Evolutionary conservation across 2,329 filamentous ascomycete species (phyloP), one percentile per base, ranked within the genome.

Genomic region (Scopulariopsis brevicaulis): DNA sequence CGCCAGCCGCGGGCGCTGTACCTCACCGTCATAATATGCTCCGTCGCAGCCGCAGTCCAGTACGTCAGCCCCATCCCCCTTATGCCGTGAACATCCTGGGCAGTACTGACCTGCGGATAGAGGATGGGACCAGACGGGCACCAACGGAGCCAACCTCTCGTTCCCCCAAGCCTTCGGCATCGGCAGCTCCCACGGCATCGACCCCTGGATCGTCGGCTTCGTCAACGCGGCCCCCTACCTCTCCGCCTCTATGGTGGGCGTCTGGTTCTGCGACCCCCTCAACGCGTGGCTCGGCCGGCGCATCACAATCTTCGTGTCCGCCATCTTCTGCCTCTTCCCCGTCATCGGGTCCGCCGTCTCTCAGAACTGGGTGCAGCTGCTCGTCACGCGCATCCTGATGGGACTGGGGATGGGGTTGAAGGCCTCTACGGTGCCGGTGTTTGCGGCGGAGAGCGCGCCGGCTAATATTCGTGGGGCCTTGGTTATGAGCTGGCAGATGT

Each of bases 401-500:
- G 87, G 87, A 0, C 79, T 90, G 35, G 85, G 83, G 1, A 86
- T 88, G 66, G 85, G 85, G 12, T 76, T 81, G 15, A 88, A 88
- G 65, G 80, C 81, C 6, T 80, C 79, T 0, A 83, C 77, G 0
- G 82, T 86, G 0, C 88, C 89, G 0, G 83, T 92, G 34, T 92
- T 89, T 64, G 84, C 86, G 0, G 87, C 87, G 1, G 88, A 91
- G 67, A 87, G 83, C 55, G 78, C 84, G 0, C 87, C 87, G 0
- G 83, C 86, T 1, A 69, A 75, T 4, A 84, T 90, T 56, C 79
- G 87, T 64, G 86, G 87, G 63, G 87, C 85, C 18, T 74, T 94
- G 2, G 88, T 92, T 61, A 93, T 93, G 88, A 70, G 66, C 1
- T 62, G 86, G 84, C 60, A 93, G 89, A 88, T 78, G 56, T 67